These are phyloP conservation scores for Xylariaceae sp. DNA, from an alignment of 2,329 filamentous ascomycete genomes.

Conservation along the genomic window DNA sequence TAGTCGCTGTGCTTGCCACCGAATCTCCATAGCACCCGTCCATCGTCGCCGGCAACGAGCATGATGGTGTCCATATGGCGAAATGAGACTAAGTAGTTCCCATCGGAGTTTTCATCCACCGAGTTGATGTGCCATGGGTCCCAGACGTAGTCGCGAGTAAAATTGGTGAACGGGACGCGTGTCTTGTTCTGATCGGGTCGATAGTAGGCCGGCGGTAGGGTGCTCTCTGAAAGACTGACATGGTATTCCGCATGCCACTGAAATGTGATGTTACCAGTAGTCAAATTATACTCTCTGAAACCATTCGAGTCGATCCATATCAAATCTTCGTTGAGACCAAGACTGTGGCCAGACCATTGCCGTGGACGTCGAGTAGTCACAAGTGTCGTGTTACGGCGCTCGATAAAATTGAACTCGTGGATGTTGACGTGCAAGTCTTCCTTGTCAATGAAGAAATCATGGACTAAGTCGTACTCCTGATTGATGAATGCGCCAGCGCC, in stretches of 20 bases:
- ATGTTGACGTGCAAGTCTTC: conserved; percentile 7
- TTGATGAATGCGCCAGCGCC: background rate
- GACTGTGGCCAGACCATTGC: conserved; percentile 1
- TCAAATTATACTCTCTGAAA: conserved; percentile 5
- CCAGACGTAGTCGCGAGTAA: conserved; percentile 2
- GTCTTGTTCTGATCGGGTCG: background rate
- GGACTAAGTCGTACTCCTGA: conserved; percentile 6
- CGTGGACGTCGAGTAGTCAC: conserved; percentile 4
- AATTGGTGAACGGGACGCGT: conserved; percentile 7
- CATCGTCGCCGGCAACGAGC: conserved; percentile 8
- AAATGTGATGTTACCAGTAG: conserved; percentile 6
- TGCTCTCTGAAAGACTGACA: conserved; percentile 4
- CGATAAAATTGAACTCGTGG: conserved; percentile 8
- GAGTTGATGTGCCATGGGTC: conserved; percentile 11
- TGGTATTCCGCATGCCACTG: conserved; percentile 9
- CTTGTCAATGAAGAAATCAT: conserved; percentile 8
- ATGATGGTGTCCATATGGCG: conserved; percentile 8
- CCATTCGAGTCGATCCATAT: conserved; percentile 11
- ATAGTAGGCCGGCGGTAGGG: conserved; percentile 1
- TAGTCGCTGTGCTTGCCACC: conserved; percentile 8
- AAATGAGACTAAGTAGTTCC: conserved; percentile 6
- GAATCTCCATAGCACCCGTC: conserved; percentile 7
- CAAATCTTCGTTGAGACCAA: conserved; percentile 9
- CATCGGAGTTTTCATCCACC: conserved; percentile 6
- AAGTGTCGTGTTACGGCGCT: conserved; percentile 2